Base-by-base conservation (phyloP, 1,139 yeast genomes). In the Pichia terricola region DNA sequence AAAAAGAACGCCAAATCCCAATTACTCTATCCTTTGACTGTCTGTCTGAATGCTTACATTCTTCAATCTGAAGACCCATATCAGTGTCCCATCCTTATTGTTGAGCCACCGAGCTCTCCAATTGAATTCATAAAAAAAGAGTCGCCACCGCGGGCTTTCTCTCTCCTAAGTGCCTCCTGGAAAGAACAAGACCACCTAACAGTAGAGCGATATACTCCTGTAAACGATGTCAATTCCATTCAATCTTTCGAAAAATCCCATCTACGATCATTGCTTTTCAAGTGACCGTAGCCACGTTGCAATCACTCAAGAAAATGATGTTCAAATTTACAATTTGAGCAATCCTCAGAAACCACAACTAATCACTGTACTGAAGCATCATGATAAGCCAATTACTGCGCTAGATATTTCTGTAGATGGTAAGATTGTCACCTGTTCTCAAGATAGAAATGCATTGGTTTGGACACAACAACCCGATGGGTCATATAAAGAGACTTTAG, bases 371-470 rank as follows among this genome's bases (percentile, higher is more conserved):
- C 72, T 91, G 57, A 66, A 72, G 38, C 95, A 87, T 51, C 99
- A 94, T 63, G 98, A 91, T 65, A 89, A 89, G 64, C 80, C 94
- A 3, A 94, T 94, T 40, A 91, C 98, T 10, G 88, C 96, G 0
- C 88, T 94, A 35, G 99, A 94, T 60, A 81, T 94, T 55, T 84
- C 96, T 28, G 72, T 77, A 28, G 87, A 86, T 55, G 96, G 96
- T 38, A 79, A 83, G 60, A 86, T 94, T 55, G 94, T 91, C 57
- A 91, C 98, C 30, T 89, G 97, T 63, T 89, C 98, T 4, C 97
- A 94, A 66, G 99, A 94, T 64, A 76, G 99, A 65, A 94, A 94
- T 58, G 98, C 98, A 5, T 75, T 89, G 56, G 99, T 94, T 22
- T 91, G 97, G 97, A 91, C 86, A 53, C 82, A 83, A 43, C 67